phyloP scores from a whole-genome alignment of 306 rosid genomes.

The Acmispon strigosus region DNA sequence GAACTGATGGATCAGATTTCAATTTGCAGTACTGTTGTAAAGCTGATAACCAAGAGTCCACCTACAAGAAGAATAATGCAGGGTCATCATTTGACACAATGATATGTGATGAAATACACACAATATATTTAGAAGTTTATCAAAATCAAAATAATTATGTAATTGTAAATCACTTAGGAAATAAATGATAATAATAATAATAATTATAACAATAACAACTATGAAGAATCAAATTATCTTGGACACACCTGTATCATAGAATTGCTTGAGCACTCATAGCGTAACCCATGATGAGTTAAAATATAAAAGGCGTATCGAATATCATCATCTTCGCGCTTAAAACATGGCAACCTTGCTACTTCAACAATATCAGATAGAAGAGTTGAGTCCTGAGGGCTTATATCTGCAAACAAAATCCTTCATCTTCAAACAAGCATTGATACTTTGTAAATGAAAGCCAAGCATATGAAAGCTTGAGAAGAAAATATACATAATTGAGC shows the following conservation, averaged over 20 bases:
- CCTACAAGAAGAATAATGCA: slow-evolving; percentile 39
- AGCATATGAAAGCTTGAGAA: slow-evolving; percentile 12
- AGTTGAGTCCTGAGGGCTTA: slow-evolving; percentile 39
- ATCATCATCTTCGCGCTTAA: slow-evolving; percentile 55
- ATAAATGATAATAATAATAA: too few relatives aligned
- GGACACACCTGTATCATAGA: slow-evolving; percentile 46
- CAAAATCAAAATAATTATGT: neutral
- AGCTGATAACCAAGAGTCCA: slow-evolving; percentile 71
- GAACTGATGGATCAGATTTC: slow-evolving; percentile 31
- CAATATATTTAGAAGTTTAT: neutral
- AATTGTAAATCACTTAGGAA: neutral
- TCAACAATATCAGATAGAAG: slow-evolving; percentile 58
- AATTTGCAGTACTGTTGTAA: slow-evolving; percentile 52
- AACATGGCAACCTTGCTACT: slow-evolving; percentile 54
- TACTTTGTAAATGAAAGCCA: neutral
- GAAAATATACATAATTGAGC: neutral
- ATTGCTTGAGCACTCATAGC: slow-evolving; percentile 79
- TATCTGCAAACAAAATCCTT: slow-evolving; percentile 20
- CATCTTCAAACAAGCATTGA: neutral
- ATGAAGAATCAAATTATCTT: slow-evolving; percentile 2
- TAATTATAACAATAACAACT: neutral
- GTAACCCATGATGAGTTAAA: slow-evolving; percentile 64
- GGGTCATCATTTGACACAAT: neutral
- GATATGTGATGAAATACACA: slow-evolving; percentile 6
- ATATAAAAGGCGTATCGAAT: slow-evolving; percentile 62